Conservation (phyloP, 257 asterid species). For the Fraxinus pennsylvanica region DNA sequence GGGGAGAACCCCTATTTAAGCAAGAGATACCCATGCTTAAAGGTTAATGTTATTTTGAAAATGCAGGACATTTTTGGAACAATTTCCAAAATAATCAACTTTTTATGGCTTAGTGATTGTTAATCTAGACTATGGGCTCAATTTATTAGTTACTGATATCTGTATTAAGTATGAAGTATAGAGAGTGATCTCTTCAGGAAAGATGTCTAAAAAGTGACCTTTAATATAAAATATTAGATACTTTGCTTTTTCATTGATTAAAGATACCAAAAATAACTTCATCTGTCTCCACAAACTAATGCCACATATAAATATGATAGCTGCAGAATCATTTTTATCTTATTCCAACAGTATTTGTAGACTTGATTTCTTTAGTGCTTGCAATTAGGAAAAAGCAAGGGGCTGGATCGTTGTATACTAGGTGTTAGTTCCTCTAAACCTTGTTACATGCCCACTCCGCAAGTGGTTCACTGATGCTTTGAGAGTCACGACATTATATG, state of each 20-base stretch:
- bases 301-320: not conserved
- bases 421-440: not conserved
- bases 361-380: not conserved
- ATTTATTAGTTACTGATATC: no score
- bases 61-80: no score
- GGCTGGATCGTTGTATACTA: not conserved
- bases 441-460: not conserved
- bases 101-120: no score
- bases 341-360: not conserved
- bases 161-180: no score
- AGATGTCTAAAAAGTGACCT: not conserved
- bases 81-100: no score
- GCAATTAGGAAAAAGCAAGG: not conserved
- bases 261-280: not conserved
- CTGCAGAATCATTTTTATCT: not conserved
- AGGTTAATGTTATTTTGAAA: no score
- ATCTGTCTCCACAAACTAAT: not conserved
- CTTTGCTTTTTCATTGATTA: no score
- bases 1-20: not conserved
- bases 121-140: no score
- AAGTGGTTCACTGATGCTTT: not conserved
- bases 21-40: no score
- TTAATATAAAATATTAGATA: no score
- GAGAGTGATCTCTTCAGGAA: no score
- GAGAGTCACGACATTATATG: not conserved